Percentiles rank a stretch among this genome's conserved stretches.
Conservation (phyloP, 306 rosid genomes). For the Cyclanthera cordifolia region DNA sequence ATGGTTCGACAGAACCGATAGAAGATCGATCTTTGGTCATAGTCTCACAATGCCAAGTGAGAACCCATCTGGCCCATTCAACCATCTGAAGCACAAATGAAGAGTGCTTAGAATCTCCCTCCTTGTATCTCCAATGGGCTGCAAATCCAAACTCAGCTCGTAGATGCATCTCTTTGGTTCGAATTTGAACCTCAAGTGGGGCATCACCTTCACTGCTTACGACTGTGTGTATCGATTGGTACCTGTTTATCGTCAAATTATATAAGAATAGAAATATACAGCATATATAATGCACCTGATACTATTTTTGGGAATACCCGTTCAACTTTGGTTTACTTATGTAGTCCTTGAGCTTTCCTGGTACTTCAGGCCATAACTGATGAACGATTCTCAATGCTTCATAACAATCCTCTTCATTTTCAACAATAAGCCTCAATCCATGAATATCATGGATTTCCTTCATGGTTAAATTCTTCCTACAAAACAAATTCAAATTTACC, state of each 20-base stretch:
- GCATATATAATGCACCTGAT: background rate
- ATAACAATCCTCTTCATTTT: slow-evolving; percentile 80
- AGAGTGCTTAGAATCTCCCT: slow-evolving; percentile 79
- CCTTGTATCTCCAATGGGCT: slow-evolving; percentile 99
- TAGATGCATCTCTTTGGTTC: slow-evolving; percentile 88
- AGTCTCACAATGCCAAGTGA: slow-evolving; percentile 96
- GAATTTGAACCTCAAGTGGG: slow-evolving; percentile 89
- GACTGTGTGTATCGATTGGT: slow-evolving; percentile 83
- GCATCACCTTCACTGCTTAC: slow-evolving; percentile 65
- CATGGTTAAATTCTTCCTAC: slow-evolving; percentile 73
- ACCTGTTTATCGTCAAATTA: slow-evolving; percentile 30
- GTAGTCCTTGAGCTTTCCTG: slow-evolving; percentile 87
- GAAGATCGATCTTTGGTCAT: slow-evolving; percentile 59
- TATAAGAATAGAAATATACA: slow-evolving; percentile 16
- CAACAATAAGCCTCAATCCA: slow-evolving; percentile 84
- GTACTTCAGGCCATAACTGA: slow-evolving; percentile 67
- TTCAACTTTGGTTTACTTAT: slow-evolving; percentile 64
- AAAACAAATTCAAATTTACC: background rate
- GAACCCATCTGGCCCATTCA: slow-evolving; percentile 99
- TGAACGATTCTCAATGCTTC: slow-evolving; percentile 64
- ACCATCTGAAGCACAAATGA: slow-evolving; percentile 96
- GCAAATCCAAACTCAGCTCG: slow-evolving; percentile 98
- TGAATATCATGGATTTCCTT: slow-evolving; percentile 87
- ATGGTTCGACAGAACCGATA: slow-evolving; percentile 50
- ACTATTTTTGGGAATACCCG: slow-evolving; percentile 39